Base-by-base conservation (phyloP, 225 moss, liverwort and hornwort species). In the Straminergon stramineum region DNA sequence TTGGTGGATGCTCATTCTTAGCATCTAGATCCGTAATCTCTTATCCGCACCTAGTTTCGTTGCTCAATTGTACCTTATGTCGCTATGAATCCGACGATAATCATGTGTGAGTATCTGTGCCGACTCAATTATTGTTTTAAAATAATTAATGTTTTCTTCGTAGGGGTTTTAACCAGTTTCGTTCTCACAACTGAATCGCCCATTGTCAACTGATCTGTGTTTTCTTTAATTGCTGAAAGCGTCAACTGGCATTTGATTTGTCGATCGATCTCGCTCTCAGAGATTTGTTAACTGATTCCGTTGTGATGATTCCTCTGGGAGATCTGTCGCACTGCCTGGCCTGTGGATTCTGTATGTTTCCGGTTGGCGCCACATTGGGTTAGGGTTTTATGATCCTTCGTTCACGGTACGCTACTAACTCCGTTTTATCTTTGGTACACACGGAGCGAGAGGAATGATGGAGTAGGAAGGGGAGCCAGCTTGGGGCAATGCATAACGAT, bases 401-500 rank as follows among this genome's bases (percentile, higher is more conserved):
- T n/a, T 57, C 57, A 67, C 13, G 10, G 87, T 37, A 67, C 43
- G 48, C 58, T 43, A 41, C 34, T 82, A 63, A 21, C 43, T 55
- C 41, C 32, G 13, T 11, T 67, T 70, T 70, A 4, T 15, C 28
- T 88, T 74, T 51, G 62, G 30, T 56, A 19, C 27, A 30, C 10
- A 56, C 18, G 30, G 10, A n/a, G 75, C 37, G 82, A 76, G 75
- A 67, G 48, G 66, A 84, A 67, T 69, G 84, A 68, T 51, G 63
- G 84, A 89, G 84, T 43, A 70, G 65, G 76, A 60, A 68, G 41
- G 74, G 88, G 48, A 95, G 94, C 91, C 91, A 93, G 95, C 74
- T 91, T 48, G 95, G 56, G 95, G 94, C 91, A 93, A 85, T 66
- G 94, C 93, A 94, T 95, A 91, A 92, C 88, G 62, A 90, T 88